Base-by-base conservation (phyloP, 1,284 basidiomycete species). In the Porodaedalea pini region DNA sequence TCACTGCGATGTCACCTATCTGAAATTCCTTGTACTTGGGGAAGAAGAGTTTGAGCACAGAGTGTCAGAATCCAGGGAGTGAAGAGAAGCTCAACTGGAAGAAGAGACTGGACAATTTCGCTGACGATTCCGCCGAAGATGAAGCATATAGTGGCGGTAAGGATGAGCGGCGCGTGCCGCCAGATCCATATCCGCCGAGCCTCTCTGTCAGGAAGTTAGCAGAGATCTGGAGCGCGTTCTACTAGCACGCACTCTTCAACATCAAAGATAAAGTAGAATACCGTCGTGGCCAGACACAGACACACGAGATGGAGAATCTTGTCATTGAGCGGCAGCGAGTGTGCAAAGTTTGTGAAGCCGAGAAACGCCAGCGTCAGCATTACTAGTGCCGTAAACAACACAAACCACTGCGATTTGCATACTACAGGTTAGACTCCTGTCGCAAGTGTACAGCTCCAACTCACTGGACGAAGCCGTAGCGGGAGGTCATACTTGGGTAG, bases 221-320 rank as follows among this genome's bases (percentile, higher is more conserved):
- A n/a, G n/a, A n/a, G n/a, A n/a, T n/a, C n/a, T n/a, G n/a, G n/a
- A n/a, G n/a, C n/a, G n/a, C n/a, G n/a, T n/a, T 55, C 44, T n/a
- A n/a, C n/a, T n/a, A n/a, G n/a, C 19, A 73, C 86, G 66, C 65
- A 90, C 84, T 94, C 90, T 62, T 94, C 91, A 10, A 94, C 85
- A 63, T 92, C 90, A 59, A 90, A 83, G 49, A 94, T 91, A 66
- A 90, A 89, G 70, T 92, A 95, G 71, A 94, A 94, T 4, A 92
- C 79, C 4, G 74, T 83, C 0, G 92, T 93, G 0, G 92, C 90
- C 29, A 89, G 61, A 59, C 77, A 77, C 64, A 96, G 87, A 69
- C 90, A 92, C 21, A 91, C 66, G 68, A 95, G 93, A 67, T 92
- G 93, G 27, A 94, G 72, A 11, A 94, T 66, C 72, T 94, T 93